A percentile compares a stretch with the other conserved stretches of the same genome.
These are phyloP conservation scores for Arthromyces matolae DNA, from an alignment of 768 basidiomycete genomes.

Conservation along the genomic window DNA sequence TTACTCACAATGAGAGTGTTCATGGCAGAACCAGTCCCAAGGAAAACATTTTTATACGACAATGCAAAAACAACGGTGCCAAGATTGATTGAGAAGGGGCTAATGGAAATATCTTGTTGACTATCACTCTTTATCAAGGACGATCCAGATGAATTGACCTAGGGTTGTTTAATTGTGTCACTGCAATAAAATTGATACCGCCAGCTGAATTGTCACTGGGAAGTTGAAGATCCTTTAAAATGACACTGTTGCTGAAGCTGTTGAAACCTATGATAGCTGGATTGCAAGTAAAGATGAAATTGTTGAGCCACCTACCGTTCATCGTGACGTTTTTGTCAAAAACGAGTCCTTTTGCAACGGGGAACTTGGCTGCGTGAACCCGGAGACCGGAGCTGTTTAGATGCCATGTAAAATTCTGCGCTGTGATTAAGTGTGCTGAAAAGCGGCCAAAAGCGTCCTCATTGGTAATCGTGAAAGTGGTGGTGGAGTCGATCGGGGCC, in stretches of 20 bases:
- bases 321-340: constrained; percentile 61
- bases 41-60: constrained; percentile 49
- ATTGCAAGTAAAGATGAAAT: neutral
- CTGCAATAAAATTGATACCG: constrained; percentile 62
- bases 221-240: constrained; percentile 55
- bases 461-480: constrained; percentile 53
- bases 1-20: constrained; percentile 49
- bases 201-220: constrained; percentile 64
- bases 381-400: constrained; percentile 51
- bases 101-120: constrained; percentile 18
- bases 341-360: constrained; percentile 58
- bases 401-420: constrained; percentile 65
- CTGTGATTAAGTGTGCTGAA: constrained; percentile 60
- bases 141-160: constrained; percentile 35
- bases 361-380: constrained; percentile 67
- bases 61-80: constrained; percentile 66
- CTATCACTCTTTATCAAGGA: neutral
- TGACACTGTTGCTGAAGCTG: constrained; percentile 55
- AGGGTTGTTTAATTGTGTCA: constrained; percentile 52
- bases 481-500: constrained; percentile 60
- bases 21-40: constrained; percentile 53
- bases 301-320: constrained; percentile 37
- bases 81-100: constrained; percentile 66
- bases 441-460: constrained; percentile 59
- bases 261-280: constrained; percentile 43